Evolutionary conservation across 129 eudicot species (phyloP).

Genomic region (Cynara cardunculus): DNA sequence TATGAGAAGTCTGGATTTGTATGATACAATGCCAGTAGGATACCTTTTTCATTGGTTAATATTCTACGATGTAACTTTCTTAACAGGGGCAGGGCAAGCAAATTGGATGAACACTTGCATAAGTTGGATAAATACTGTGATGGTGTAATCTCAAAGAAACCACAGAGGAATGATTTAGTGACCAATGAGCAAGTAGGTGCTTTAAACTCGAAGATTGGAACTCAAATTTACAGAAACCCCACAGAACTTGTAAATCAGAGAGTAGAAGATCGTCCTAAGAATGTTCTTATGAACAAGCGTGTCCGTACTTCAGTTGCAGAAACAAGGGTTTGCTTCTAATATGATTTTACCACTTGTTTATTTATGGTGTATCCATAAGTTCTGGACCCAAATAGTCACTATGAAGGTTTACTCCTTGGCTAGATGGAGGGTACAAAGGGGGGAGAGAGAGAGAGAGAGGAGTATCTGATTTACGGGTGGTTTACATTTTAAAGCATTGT

Average conservation of each 20-base stretch:
- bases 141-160: conserved; percentile 56
- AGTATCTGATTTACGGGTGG: neutral
- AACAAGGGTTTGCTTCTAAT: conserved; percentile 60
- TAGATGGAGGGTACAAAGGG: neutral
- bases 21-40: neutral
- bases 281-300: conserved; percentile 70
- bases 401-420: neutral
- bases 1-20: neutral
- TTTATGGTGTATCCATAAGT: neutral
- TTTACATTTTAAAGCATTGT: neutral
- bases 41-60: conserved; percentile 6
- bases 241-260: conserved; percentile 54
- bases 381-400: neutral
- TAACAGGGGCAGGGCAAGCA: conserved; percentile 70
- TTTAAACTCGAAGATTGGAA: conserved; percentile 63
- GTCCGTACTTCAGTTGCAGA: conserved; percentile 83
- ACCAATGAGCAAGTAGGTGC: conserved; percentile 68
- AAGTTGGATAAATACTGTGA: conserved; percentile 67
- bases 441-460: neutral
- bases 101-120: conserved; percentile 63
- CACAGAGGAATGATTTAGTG: conserved; percentile 52
- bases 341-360: conserved; percentile 8
- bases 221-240: conserved; percentile 53
- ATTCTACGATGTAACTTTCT: conserved; percentile 1
- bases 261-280: conserved; percentile 74